Base-by-base conservation (phyloP, 2,329 filamentous ascomycete genomes). In the Bipolaris zeicola region DNA sequence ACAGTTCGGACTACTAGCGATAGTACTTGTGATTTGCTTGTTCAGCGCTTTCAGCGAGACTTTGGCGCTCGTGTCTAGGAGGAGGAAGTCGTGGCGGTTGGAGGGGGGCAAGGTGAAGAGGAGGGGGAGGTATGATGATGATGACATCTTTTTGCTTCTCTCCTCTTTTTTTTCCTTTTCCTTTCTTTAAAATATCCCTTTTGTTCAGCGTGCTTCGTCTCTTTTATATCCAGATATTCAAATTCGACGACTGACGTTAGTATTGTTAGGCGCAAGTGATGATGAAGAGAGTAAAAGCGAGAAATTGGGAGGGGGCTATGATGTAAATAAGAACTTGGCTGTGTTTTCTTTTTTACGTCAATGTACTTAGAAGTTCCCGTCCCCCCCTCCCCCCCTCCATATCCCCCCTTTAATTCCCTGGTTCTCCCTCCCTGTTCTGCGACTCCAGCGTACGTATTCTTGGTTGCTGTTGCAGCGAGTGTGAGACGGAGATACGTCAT, bases 21-120 rank as follows among this genome's bases (percentile, higher is more conserved):
- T 67, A 0, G 61, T 66, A 2, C 55, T 31, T 0, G 68, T 70
- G 39, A 75, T 64, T 50, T 68, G 68, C 54, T 67, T 66, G 58
- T 75, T 75, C 1, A 75, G 65, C 6, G 65, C 48, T 47, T 75
- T 75, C 20, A 75, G 57, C 1, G 61, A 61, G 8, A 62, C 52
- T 20, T 69, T 68, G 2, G 55, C 39, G 26, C 61, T 52, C 0
- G 63, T 51, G 56, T 70, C 64, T 34, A 74, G 57, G 8, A 69
- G 57, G 50, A 75, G 64, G 50, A 74, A 57, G 52, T 75, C 73
- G 56, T 75, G 73, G 22, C 72, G 63, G 62, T 63, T 68, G 10
- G 63, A 66, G 18, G 72, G 72, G 2, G 72, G 68, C 18, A 74
- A 50, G 14, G 71, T 74, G 65, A 75, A 74, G 60, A 75, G 61